Evolutionary conservation across 331 rosid species (phyloP), one percentile per base, ranked within the genome.

Genomic region (Phaseolus coccineus): DNA sequence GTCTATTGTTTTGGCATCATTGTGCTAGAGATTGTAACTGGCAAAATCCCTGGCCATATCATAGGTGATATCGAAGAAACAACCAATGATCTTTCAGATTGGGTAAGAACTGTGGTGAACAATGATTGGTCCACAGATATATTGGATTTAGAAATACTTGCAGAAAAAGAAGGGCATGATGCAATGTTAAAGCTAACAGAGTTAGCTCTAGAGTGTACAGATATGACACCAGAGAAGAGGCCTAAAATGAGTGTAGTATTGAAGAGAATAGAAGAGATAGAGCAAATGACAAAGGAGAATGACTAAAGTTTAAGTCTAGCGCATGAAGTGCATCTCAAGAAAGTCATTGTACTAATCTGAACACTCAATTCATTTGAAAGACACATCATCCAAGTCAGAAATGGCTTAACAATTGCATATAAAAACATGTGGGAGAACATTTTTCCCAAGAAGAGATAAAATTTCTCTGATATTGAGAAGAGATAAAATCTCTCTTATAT

Each of bases 121-220:
- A 86, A 73, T 80, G 96, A 88, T 47, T 91, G 96, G 96, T 91
- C 96, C 42, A 88, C 92, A 1, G 94, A 91, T 69, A 91, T 91
- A 74, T 52, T 91, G 69, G 94, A 91, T 56, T 62, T 74, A 9
- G 96, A 91, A 74, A 89, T 91, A 56, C 37, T 78, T 47, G 83
- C 84, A 52, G 90, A 84, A 42, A 86, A 51, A 69, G 96, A 88
- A 80, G 94, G 87, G 8, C 92, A 89, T 59, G 85, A 90, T 69
- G 90, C 83, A 59, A 91, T 89, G 97, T 78, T 89, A 83, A 79
- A 77, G 78, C 77, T 91, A 4, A 89, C 97, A 11, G 85, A 89
- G 77, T 65, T 89, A 56, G 92, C 97, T 47, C 81, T 91, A 13
- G 84, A 88, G 53, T 91, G 97, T 74, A 89, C 94, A 15, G 91